Evolutionary conservation across 495 filamentous ascomycete species (phyloP), one percentile per base, ranked within the genome.

Genomic region (Lasiosphaeria ovina): DNA sequence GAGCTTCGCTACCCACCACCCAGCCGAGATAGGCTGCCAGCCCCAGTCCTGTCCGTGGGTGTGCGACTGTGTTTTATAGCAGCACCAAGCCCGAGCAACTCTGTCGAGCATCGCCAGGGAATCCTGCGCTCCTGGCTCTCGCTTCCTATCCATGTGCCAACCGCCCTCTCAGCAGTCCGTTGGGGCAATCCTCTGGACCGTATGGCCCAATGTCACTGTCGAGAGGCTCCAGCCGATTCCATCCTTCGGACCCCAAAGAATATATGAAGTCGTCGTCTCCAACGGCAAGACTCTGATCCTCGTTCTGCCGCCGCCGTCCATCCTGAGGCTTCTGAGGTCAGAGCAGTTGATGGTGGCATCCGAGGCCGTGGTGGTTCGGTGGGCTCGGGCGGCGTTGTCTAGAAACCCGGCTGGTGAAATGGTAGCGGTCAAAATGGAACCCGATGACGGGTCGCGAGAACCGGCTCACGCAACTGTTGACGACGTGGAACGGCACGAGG

Each of bases 291-390:
- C 62, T 7, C 54, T 79, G 8, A 40, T 73, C 35, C 72, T 80
- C 34, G 69, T 70, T 31, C 55, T 76, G 7, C 60, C 74, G 11
- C 77, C 76, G 6, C 59, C 66, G 6, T 55, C 72, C 4, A 65
- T 66, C 36, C 59, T 70, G 53, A 71, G 77, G 36, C 68, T 77
- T n/a, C 66, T 80, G 8, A 68, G 78, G 16, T 72, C 66, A 35
- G 78, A 80, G 56, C 70, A 75, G 56, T 61, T 50, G 47, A 62
- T 72, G 45, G 61, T 74, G 24, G 51, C 63, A 9, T 68, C 70
- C 36, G 78, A 78, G 61, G 70, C 73, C 6, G 44, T 64, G 2
- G 59, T 71, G 5, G 61, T 77, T 4, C 55, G 61, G 16, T 79
- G 72, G 71, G 57, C 75, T 51, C 51, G 59, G n/a, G 62, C 63